Evolutionary conservation across 768 basidiomycete species (phyloP), one percentile per base, ranked within the genome.

Genomic region (Suillus clintonianus): DNA sequence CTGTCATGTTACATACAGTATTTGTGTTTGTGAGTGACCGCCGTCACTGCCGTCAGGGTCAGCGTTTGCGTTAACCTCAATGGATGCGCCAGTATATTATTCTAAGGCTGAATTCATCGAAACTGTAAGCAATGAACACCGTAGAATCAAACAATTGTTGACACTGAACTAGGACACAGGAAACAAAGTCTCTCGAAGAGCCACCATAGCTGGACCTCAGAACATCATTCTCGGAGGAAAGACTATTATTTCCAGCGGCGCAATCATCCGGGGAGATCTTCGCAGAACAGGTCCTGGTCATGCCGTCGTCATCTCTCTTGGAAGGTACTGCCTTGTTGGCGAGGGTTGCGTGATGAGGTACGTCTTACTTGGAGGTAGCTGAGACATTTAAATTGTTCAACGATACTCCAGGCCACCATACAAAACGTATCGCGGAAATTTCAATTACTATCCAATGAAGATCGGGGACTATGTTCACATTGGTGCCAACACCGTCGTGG

Each of bases 391-490:
- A 13, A 19, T 41, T 19, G 56, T 30, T 36, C 34, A 34, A 19
- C 58, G 34, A 39, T 13, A 14, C 62, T 14, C 22, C 50, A 92
- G 92, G 66, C 93, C 92, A 11, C 94, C 92, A 4, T 92, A 94
- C 75, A 94, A 94, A 77, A 94, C 92, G 0, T 95, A 94, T 74
- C 87, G 92, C 59, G 92, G 91, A 65, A 89, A 91, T 66, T 94
- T 94, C 82, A 97, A 98, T 72, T 98, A 96, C 78, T 98, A 99
- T 71, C 97, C 97, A 6, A 94, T 98, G 89, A 95, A 96, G 74
- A 89, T 99, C 11, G 94, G 94, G 3, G 96, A 99, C 77, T 89
- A 94, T 72, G 97, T 99, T 27, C 90, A 97, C 65, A 93, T 99
- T 51, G 97, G 96, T 17, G 86, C 91, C n/a, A 86, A 86, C 67